These are phyloP conservation scores for Chenopodium album DNA, from an alignment of 148 eudicot species.

Conservation along the genomic window DNA sequence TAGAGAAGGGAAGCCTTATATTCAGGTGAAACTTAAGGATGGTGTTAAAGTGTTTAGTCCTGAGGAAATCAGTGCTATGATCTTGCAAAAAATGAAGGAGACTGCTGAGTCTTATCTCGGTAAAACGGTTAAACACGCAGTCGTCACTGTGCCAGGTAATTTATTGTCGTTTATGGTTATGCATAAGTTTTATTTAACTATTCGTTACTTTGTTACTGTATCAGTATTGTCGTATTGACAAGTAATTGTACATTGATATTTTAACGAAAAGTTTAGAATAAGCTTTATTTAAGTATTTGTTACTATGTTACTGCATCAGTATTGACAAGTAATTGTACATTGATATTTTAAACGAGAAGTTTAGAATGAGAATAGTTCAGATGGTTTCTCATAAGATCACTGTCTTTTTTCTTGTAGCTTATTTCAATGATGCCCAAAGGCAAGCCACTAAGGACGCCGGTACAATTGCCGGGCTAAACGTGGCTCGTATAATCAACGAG, in stretches of 20 bases:
- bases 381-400: background rate
- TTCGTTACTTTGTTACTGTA: too few relatives aligned
- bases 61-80: constrained; percentile 61
- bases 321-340: too few relatives aligned
- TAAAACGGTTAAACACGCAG: constrained; percentile 41
- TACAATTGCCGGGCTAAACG: constrained; percentile 44
- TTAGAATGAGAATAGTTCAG: too few relatives aligned
- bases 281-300: background rate
- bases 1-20: constrained; percentile 51
- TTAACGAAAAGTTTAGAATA: too few relatives aligned
- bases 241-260: too few relatives aligned
- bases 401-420: constrained; percentile 30
- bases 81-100: constrained; percentile 53
- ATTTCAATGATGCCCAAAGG: constrained; percentile 55
- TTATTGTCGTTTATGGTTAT: background rate
- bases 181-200: background rate
- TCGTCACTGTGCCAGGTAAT: constrained; percentile 52
- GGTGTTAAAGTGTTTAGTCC: constrained; percentile 53
- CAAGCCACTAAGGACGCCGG: constrained; percentile 59
- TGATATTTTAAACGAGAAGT: too few relatives aligned
- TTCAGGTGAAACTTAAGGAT: constrained; percentile 43
- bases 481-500: constrained; percentile 48
- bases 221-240: too few relatives aligned
- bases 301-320: too few relatives aligned
- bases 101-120: constrained; percentile 48